Base-by-base conservation (phyloP, 495 filamentous ascomycete genomes). In the Xanthoparmelia taractica region DNA sequence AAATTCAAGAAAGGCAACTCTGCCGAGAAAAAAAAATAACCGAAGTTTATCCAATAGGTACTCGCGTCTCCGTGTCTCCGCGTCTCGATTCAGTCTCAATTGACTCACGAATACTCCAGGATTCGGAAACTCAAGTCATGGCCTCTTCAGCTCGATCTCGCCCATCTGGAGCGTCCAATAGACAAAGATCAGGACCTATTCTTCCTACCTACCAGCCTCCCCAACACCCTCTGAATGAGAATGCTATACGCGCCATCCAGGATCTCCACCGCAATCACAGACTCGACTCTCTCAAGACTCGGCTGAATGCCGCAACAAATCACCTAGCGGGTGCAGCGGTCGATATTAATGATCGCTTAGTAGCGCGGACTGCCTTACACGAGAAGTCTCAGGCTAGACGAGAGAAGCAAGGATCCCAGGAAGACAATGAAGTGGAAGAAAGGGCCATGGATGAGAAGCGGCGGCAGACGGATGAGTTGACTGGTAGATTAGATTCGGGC, bases 201-300 rank as follows among this genome's bases (percentile, higher is more conserved):
- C 73, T 87, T 12, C 86, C 86, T 5, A 68, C 75, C 11, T 89
- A 90, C 71, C 77, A 89, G 66, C 69, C 80, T 2, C 84, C 80
- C 17, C 67, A 76, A 23, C 79, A 75, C 38, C 79, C 85, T 15
- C 80, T 80, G 8, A 78, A 72, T 41, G 50, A 63, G 20, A 69
- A 71, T 25, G 68, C 69, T 40, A 74, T 77, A 54, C 61, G 66
- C 17, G 69, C 73, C 0, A 73, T 83, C 18, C 45, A 72, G 0
- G 37, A 65, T 6, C 72, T 82, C 15, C 66, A 74, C 8, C 61
- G 71, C 29, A 67, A 71, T 17, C 67, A 72, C 25, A 54, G 67
- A n/a, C 61, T 76, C n/a, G 68, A 70, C 18, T 59, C 63, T 2
- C 61, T 80, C 0, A 74, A 74, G 45, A 68, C 67, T 3, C 74